Conservation (phyloP, 495 filamentous ascomycete species). For the Lophium mytilinum region DNA sequence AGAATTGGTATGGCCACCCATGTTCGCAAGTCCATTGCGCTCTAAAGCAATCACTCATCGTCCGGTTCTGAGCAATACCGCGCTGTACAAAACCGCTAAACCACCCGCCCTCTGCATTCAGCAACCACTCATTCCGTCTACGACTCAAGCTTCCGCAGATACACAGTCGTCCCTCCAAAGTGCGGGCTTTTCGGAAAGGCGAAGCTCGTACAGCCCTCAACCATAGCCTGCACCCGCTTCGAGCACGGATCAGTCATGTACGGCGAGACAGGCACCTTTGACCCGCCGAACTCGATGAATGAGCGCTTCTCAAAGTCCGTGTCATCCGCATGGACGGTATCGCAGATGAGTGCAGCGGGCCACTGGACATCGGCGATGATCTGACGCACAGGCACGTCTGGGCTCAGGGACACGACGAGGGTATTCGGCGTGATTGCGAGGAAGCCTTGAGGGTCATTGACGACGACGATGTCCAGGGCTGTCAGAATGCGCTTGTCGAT, state of each 20-base stretch:
- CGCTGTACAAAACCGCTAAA: too few species aligned
- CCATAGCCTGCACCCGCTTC: not conserved
- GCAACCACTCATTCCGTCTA: not conserved
- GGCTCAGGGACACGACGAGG: conserved; percentile 30
- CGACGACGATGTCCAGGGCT: conserved; percentile 18
- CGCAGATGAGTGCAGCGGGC: conserved; percentile 34
- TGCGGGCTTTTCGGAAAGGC: not conserved
- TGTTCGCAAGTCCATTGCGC: too few species aligned
- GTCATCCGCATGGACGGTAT: conserved; percentile 1
- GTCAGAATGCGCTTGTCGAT: conserved; percentile 21
- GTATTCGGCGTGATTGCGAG: conserved; percentile 30
- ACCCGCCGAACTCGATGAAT: too few species aligned
- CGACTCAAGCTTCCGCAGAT: not conserved
- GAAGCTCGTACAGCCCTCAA: not conserved
- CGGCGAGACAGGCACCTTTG: not conserved
- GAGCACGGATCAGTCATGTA: not conserved
- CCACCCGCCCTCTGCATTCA: too few species aligned
- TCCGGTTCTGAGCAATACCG: too few species aligned
- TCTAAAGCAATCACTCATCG: too few species aligned
- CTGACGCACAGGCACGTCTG: conserved; percentile 34
- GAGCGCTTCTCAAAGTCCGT: not conserved
- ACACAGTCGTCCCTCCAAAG: not conserved
- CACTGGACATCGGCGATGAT: conserved; percentile 32
- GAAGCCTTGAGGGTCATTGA: conserved; percentile 33
- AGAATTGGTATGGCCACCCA: too few species aligned